These are phyloP conservation scores for Pseudopediastrum boryanum DNA, from an alignment of 139 green algal species.

Conservation along the genomic window DNA sequence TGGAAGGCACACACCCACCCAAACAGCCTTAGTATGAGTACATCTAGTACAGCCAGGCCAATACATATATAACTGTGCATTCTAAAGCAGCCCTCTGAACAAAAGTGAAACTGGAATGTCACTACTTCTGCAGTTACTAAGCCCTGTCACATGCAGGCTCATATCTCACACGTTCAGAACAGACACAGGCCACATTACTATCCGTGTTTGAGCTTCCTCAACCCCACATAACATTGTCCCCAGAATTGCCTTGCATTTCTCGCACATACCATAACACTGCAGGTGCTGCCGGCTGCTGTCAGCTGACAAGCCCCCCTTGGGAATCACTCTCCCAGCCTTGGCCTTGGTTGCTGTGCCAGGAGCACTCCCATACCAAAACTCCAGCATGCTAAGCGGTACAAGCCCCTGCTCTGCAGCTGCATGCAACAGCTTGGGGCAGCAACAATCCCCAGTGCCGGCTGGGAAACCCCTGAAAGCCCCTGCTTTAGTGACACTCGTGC, in stretches of 20 bases:
- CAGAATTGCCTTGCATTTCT: constrained; percentile 47
- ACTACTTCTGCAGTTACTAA: too few relatives aligned
- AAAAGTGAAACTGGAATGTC: too few relatives aligned
- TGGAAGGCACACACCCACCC: too few relatives aligned
- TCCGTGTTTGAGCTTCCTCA: too few relatives aligned
- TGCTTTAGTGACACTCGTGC: not conserved
- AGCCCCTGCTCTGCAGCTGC: constrained; percentile 27
- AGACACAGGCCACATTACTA: too few relatives aligned
- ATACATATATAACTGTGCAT: too few relatives aligned
- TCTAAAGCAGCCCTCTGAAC: too few relatives aligned
- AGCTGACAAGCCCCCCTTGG: not conserved
- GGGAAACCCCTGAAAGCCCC: constrained; percentile 35
- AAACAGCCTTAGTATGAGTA: too few relatives aligned
- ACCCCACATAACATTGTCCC: constrained; percentile 47
- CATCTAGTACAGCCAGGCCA: too few relatives aligned
- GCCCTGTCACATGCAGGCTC: too few relatives aligned
- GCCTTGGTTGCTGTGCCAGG: constrained; percentile 40
- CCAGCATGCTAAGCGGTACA: constrained; percentile 36
- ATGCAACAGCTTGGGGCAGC: constrained; percentile 55
- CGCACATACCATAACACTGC: constrained; percentile 41
- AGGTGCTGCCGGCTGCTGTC: constrained; percentile 21
- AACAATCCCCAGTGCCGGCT: constrained; percentile 55
- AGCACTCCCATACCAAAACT: constrained; percentile 52
- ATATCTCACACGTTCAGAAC: too few relatives aligned
- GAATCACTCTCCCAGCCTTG: constrained; percentile 10